These are phyloP conservation scores for Coemansia sp. DNA, from an alignment of 192 early-diverging fungal species.

Conservation along the genomic window DNA sequence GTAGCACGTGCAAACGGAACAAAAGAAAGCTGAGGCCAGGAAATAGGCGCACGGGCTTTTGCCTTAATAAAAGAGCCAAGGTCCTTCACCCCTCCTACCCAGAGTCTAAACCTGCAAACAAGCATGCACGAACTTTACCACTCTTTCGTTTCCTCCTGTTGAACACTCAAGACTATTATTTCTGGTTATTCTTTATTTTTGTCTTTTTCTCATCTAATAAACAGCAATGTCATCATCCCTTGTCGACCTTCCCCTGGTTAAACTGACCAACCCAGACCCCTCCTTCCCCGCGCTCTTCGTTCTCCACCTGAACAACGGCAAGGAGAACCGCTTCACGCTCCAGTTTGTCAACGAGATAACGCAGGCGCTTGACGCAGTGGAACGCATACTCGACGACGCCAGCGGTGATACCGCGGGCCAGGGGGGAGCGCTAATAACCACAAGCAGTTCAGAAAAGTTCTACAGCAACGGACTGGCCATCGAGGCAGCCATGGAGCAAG, in stretches of 20 bases:
- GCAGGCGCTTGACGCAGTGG: constrained; percentile 61
- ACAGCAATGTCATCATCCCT: constrained; percentile 30
- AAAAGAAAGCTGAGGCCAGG: too few relatives aligned
- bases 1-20: too few relatives aligned
- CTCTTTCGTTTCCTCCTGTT: neutral
- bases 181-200: neutral
- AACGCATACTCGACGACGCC: constrained; percentile 43
- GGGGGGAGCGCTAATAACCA: constrained; percentile 64
- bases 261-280: constrained; percentile 42
- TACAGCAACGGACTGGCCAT: constrained; percentile 72
- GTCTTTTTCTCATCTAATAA: neutral
- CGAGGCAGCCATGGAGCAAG: constrained; percentile 53
- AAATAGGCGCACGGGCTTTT: too few relatives aligned
- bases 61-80: too few relatives aligned
- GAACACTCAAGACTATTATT: neutral
- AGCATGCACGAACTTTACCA: too few relatives aligned
- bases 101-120: too few relatives aligned
- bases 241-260: constrained; percentile 40
- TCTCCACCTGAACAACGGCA: constrained; percentile 62
- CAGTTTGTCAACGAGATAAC: constrained; percentile 61
- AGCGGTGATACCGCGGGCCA: constrained; percentile 32
- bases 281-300: constrained; percentile 58
- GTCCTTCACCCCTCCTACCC: too few relatives aligned
- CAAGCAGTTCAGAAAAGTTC: constrained; percentile 64
- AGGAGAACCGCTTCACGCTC: constrained; percentile 67